phyloP scores from a whole-genome alignment of 192 early-diverging fungal genomes.

The Helicostylum pulchrum region DNA sequence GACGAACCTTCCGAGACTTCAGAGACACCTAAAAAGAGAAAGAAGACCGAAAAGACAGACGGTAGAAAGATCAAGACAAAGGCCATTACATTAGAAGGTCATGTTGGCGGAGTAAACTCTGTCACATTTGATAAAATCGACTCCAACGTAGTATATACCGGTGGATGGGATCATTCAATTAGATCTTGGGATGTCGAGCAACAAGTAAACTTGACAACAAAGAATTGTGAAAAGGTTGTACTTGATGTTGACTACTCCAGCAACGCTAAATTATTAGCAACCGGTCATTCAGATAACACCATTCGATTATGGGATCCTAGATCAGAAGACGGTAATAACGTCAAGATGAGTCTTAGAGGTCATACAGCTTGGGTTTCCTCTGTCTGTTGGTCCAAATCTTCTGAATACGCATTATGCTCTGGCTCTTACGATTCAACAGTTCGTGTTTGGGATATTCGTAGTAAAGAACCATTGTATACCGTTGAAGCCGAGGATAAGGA shows the following conservation, averaged over 20 bases:
- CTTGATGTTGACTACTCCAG: slow-evolving; percentile 70
- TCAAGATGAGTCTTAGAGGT: slow-evolving; percentile 71
- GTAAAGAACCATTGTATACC: slow-evolving; percentile 79
- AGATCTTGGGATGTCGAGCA: slow-evolving; percentile 86
- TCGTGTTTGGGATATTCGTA: slow-evolving; percentile 94
- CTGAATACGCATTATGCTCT: slow-evolving; percentile 69
- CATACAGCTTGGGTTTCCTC: slow-evolving; percentile 85
- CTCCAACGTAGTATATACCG: slow-evolving; percentile 70
- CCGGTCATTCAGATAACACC: slow-evolving; percentile 82
- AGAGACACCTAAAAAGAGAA: slow-evolving; percentile 39
- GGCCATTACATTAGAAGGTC: slow-evolving; percentile 55
- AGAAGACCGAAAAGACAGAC: slow-evolving; percentile 48
- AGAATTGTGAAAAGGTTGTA: slow-evolving; percentile 88
- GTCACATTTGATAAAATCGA: slow-evolving; percentile 66
- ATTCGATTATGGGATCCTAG: slow-evolving; percentile 93
- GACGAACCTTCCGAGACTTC: slow-evolving; percentile 42
- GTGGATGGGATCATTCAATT: slow-evolving; percentile 92
- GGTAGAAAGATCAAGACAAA: slow-evolving; percentile 42
- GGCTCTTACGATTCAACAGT: slow-evolving; percentile 86
- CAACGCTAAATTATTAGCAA: slow-evolving; percentile 69
- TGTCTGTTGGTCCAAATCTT: slow-evolving; percentile 80
- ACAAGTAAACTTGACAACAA: slow-evolving; percentile 69
- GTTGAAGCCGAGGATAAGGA: slow-evolving; percentile 44
- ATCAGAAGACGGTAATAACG: slow-evolving; percentile 67
- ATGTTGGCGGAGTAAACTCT: slow-evolving; percentile 73